Percentiles rank a stretch among this genome's conserved stretches.
These are phyloP conservation scores for Gaultheria prostrata DNA, from an alignment of 148 eudicot genomes.

Conservation along the genomic window DNA sequence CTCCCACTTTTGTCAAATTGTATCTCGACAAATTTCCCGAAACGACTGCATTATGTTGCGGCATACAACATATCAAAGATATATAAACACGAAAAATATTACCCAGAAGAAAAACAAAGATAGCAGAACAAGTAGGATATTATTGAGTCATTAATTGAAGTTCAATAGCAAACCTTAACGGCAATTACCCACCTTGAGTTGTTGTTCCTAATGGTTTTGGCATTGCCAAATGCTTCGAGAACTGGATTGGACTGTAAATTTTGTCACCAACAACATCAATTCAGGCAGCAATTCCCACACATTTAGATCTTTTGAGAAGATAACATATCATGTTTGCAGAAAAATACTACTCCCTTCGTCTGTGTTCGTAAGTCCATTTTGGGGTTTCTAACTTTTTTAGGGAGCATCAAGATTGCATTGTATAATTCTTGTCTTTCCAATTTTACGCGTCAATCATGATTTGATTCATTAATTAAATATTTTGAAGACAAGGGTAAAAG, in stretches of 20 bases:
- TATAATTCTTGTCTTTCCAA: no score
- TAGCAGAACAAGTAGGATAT: background rate
- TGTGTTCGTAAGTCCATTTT: no score
- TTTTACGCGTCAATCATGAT: no score
- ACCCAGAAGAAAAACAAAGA: background rate
- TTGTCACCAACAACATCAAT: constrained; percentile 20
- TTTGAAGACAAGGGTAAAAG: no score
- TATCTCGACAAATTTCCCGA: constrained; percentile 97
- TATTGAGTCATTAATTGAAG: background rate
- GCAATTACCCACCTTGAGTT: constrained; percentile 75
- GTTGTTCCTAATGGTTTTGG: constrained; percentile 93
- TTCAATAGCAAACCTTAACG: constrained; percentile 5
- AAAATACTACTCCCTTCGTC: background rate
- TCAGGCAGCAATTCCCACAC: constrained; percentile 15
- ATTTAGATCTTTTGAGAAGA: constrained; percentile 19
- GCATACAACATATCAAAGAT: constrained; percentile 16
- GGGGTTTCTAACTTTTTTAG: no score
- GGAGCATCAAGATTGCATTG: no score
- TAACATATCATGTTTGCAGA: constrained; percentile 8
- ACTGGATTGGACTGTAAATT: constrained; percentile 89
- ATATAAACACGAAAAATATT: constrained; percentile 2
- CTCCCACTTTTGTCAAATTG: constrained; percentile 91
- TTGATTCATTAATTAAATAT: no score
- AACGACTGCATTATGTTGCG: constrained; percentile 59
- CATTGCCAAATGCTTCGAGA: constrained; percentile 99